Percentiles rank a stretch among this genome's conserved stretches.
Evolutionary conservation across 1,284 basidiomycete genomes (phyloP).

Genomic region (Gymnopus androsaceus): DNA sequence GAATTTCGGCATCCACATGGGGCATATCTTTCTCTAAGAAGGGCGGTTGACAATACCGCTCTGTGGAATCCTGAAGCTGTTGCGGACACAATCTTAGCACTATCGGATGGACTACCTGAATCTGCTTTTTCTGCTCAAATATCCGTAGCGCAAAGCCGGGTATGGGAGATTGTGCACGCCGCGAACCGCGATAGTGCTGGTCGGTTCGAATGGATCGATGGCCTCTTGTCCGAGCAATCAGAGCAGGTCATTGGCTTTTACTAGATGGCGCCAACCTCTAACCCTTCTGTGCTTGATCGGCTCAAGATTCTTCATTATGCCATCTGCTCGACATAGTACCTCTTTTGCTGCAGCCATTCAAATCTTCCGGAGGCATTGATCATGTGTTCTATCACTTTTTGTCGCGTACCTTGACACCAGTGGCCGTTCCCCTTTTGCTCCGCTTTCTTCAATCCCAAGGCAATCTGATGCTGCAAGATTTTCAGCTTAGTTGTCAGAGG

Average conservation of each 20-base stretch:
- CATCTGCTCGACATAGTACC: conserved; percentile 41
- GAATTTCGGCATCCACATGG: not conserved
- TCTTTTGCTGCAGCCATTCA: conserved; percentile 16
- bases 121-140: conserved; percentile 1
- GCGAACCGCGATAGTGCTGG: conserved; percentile 38
- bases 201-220: conserved; percentile 95
- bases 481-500: conserved; percentile 17
- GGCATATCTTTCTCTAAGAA: not conserved
- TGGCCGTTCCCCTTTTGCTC: conserved; percentile 35
- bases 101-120: not conserved
- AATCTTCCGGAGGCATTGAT: not conserved
- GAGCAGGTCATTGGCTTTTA: conserved; percentile 86
- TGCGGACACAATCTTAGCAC: not conserved
- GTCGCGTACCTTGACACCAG: conserved; percentile 38
- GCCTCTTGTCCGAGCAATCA: conserved; percentile 87
- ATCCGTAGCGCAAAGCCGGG: not conserved
- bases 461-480: not conserved
- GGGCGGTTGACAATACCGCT: not conserved
- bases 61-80: not conserved
- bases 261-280: conserved; percentile 95
- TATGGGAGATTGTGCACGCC: conserved; percentile 26
- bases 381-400: conserved; percentile 43
- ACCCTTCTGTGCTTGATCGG: conserved; percentile 93
- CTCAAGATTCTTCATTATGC: conserved; percentile 59
- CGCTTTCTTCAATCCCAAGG: conserved; percentile 31